Percentiles rank a stretch among this genome's conserved stretches.
These are phyloP conservation scores for Globisporangium sylvaticum DNA, from an alignment of 352 stramenopile species.

Conservation along the genomic window DNA sequence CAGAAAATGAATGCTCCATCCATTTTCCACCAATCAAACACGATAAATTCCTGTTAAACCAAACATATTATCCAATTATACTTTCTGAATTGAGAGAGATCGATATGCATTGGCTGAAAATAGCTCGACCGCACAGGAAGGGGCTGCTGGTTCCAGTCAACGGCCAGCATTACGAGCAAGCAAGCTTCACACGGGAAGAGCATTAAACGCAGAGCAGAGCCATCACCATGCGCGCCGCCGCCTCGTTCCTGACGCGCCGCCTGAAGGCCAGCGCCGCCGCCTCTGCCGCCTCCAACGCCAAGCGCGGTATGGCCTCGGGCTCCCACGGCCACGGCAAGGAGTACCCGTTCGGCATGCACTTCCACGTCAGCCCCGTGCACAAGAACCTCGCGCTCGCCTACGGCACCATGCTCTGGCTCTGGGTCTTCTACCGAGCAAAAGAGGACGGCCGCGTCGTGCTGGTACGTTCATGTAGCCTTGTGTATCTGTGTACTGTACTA, in stretches of 20 bases:
- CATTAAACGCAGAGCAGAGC: neutral
- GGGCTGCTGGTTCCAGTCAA: conserved; percentile 6
- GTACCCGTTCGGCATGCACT: conserved; percentile 86
- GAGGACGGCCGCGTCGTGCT: conserved; percentile 78
- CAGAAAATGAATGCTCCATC: neutral
- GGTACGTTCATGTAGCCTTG: conserved; percentile 28
- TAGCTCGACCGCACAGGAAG: neutral
- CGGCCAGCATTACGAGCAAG: conserved; percentile 6
- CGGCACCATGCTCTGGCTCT: conserved; percentile 88
- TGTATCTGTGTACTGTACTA: neutral
- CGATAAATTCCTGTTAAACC: neutral
- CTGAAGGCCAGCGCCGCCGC: conserved; percentile 24
- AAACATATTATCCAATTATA: neutral
- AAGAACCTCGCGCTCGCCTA: conserved; percentile 86
- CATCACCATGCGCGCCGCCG: conserved; percentile 31
- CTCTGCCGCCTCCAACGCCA: conserved; percentile 16
- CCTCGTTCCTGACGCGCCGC: conserved; percentile 49
- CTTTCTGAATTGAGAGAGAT: too few species aligned
- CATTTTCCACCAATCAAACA: neutral
- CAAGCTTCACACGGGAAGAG: conserved; percentile 1
- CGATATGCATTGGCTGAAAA: too few species aligned
- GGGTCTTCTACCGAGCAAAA: conserved; percentile 89
- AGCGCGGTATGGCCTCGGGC: conserved; percentile 55
- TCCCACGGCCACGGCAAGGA: conserved; percentile 40
- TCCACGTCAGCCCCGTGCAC: conserved; percentile 85